Evolutionary conservation across 148 eudicot species (phyloP).

Genomic region (Vaccinium myrtillus): DNA sequence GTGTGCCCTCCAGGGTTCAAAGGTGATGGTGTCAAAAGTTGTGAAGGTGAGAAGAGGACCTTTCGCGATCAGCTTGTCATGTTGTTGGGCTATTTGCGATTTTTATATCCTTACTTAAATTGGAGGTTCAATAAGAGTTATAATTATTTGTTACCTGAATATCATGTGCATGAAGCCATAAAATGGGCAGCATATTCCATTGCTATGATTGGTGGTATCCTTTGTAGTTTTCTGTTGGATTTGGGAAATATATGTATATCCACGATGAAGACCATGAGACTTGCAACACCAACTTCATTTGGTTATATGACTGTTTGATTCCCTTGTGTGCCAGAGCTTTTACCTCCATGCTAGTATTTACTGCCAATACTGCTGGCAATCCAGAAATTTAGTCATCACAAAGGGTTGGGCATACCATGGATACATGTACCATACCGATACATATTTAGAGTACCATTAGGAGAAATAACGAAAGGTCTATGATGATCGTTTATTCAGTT

Average conservation of each 20-base stretch:
- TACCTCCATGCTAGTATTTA: neutral
- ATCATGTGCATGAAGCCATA: neutral
- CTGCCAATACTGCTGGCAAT: neutral
- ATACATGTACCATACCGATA: neutral
- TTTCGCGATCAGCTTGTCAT: slow-evolving; percentile 17
- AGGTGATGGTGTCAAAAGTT: slow-evolving; percentile 79
- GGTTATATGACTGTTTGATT: neutral
- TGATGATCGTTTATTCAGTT: neutral
- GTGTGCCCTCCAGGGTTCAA: slow-evolving; percentile 85
- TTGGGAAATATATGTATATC: neutral
- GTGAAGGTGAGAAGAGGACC: slow-evolving; percentile 55
- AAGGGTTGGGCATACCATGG: neutral
- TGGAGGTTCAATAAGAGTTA: neutral
- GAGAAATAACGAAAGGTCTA: neutral
- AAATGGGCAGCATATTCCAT: neutral
- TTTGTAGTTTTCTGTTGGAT: neutral
- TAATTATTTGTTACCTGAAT: neutral
- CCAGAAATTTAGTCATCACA: neutral
- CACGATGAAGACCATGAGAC: neutral
- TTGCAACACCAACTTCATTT: neutral
- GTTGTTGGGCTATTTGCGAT: neutral
- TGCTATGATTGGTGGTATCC: slow-evolving; percentile 1
- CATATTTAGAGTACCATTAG: no score
- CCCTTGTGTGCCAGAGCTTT: neutral
- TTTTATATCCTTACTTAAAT: neutral